Percentiles rank a stretch among this genome's conserved stretches.
These are phyloP conservation scores for Metschnikowia lachancei DNA, from an alignment of 805 yeast genomes.

Conservation along the genomic window DNA sequence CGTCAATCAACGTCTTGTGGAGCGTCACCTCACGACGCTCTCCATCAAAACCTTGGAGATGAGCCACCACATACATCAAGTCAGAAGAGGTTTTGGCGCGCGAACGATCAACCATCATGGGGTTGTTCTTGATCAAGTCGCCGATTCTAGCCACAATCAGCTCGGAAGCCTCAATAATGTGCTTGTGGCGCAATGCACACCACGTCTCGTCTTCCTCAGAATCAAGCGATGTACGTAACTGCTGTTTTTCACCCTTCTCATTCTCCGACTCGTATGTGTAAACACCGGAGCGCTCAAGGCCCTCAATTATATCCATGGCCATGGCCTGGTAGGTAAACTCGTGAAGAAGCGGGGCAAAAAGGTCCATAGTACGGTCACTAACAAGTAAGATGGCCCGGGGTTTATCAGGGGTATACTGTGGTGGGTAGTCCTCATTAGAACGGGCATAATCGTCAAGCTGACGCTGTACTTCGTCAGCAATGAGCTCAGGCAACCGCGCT, in stretches of 20 bases:
- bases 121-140: slow-evolving; percentile 68
- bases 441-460: slow-evolving; percentile 76
- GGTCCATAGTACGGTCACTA: slow-evolving; percentile 80
- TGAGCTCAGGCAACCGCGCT: slow-evolving; percentile 57
- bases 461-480: slow-evolving; percentile 70
- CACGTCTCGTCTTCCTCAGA: slow-evolving; percentile 69
- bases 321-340: slow-evolving; percentile 90
- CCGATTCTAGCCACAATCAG: slow-evolving; percentile 55
- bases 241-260: slow-evolving; percentile 42
- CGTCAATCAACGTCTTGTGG: slow-evolving; percentile 62
- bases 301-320: slow-evolving; percentile 69
- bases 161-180: slow-evolving; percentile 72
- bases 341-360: slow-evolving; percentile 79
- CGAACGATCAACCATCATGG: slow-evolving; percentile 67
- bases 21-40: slow-evolving; percentile 58
- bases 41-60: slow-evolving; percentile 62
- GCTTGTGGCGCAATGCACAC: slow-evolving; percentile 67
- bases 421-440: slow-evolving; percentile 59
- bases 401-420: slow-evolving; percentile 48
- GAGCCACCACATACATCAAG: slow-evolving; percentile 71
- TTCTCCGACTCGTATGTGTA: slow-evolving; percentile 56
- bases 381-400: slow-evolving; percentile 74
- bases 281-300: slow-evolving; percentile 40
- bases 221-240: slow-evolving; percentile 41
- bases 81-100: slow-evolving; percentile 66